Base-by-base conservation (phyloP, 331 rosid genomes). In the Pyracantha coccinea region DNA sequence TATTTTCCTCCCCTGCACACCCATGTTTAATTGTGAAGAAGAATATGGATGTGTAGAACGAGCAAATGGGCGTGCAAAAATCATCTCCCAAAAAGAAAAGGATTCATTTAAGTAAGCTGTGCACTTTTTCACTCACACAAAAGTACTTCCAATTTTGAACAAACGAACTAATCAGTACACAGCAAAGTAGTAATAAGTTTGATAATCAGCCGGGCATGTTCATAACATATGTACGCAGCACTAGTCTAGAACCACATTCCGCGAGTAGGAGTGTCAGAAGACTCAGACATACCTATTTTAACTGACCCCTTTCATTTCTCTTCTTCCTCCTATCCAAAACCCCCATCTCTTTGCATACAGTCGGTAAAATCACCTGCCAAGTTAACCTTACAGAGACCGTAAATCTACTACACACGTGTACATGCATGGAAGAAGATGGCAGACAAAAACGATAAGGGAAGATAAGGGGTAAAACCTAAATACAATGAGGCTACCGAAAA, bases 161-260 rank as follows among this genome's bases (percentile, higher is more conserved):
- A 62, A 62, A 66, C 10, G 5, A 29, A 70, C 23, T 4, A 54
- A 31, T 2, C 11, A 32, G 33, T 21, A 21, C 57, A 32, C 66
- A 71, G 65, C 19, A 33, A 21, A 32, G 9, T n/a, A 1, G 32
- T n/a, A 19, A 65, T 9, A 5, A 54, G 28, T 33, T 10, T 50
- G 20, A 15, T 45, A 35, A 35, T 35, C 44, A 35, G 13, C 44
- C 44, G 4, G 44, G 44, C 13, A 35, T 35, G 44, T 35, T 35
- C 44, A 35, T 35, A 55, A 25, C 25, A 67, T 65, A 79, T 64
- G 20, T 57, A 77, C 75, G 77, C 66, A 47, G 12, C 65, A 61
- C 41, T 7, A 21, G 60, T 53, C 41, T 7, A 21, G 60, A 52
- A 57, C 75, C 24, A 66, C 53, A 53, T 44, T 63, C 73, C 52